phyloP scores from a whole-genome alignment of 176 grass and related monocot genomes.

The Urochloa ruziziensis region DNA sequence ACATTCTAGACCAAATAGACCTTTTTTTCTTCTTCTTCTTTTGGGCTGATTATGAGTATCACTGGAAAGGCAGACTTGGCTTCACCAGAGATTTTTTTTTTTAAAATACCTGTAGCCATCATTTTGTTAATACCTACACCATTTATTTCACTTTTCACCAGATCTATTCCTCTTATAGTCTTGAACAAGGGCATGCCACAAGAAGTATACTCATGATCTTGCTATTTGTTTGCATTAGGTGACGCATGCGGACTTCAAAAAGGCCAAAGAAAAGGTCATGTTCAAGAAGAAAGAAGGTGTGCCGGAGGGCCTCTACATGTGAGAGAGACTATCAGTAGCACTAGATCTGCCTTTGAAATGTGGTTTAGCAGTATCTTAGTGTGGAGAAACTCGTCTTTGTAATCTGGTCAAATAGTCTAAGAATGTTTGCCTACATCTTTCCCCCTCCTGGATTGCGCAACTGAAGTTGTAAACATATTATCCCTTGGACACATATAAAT shows the following conservation, averaged over 20 bases:
- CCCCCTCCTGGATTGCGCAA: not conserved
- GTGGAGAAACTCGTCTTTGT: constrained; percentile 19
- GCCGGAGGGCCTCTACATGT: constrained; percentile 94
- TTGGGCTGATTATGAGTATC: not conserved
- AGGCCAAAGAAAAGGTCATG: constrained; percentile 99
- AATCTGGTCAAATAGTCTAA: not conserved
- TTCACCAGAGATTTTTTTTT: no score
- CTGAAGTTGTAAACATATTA: not conserved
- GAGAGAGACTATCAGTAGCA: constrained; percentile 23
- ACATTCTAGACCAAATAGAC: not conserved
- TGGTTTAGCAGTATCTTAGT: not conserved
- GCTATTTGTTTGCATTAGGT: constrained; percentile 50
- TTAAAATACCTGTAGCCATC: not conserved
- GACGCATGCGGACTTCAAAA: constrained; percentile 85
- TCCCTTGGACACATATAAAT: no score
- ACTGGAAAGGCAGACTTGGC: not conserved
- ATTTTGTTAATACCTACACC: not conserved
- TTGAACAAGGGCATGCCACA: not conserved
- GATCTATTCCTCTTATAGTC: not conserved
- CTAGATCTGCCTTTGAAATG: not conserved
- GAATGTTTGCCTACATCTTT: not conserved
- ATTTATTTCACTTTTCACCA: not conserved
- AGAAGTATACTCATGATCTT: not conserved
- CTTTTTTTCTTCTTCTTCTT: not conserved
- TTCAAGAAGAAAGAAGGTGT: constrained; percentile 99